phyloP scores from a whole-genome alignment of 306 rosid species.

The Lotus japonicus region DNA sequence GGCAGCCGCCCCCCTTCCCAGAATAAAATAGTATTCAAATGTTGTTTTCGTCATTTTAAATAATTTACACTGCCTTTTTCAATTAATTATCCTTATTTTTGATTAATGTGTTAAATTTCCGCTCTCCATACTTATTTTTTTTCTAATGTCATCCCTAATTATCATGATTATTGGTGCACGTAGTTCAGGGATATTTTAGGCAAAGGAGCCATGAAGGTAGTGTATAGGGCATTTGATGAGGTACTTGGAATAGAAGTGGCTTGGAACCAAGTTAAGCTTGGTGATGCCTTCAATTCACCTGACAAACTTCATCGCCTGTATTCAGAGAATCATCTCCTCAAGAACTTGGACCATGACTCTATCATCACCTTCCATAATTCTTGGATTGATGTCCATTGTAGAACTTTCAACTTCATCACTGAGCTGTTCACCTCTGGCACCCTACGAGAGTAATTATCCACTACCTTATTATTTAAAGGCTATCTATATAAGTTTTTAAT shows the following conservation, averaged over 20 bases:
- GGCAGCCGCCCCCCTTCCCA: too few relatives aligned
- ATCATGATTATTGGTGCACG: not conserved
- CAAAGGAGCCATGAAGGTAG: conserved; percentile 85
- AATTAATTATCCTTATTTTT: too few relatives aligned
- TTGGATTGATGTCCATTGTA: conserved; percentile 56
- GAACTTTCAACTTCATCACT: conserved; percentile 91
- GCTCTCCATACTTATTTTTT: too few relatives aligned
- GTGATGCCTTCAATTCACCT: conserved; percentile 62
- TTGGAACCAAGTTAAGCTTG: conserved; percentile 81
- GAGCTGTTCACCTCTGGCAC: conserved; percentile 94
- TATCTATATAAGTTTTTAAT: too few relatives aligned
- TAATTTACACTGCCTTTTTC: too few relatives aligned
- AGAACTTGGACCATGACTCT: conserved; percentile 64
- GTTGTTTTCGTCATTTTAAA: too few relatives aligned
- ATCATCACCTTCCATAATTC: conserved; percentile 56
- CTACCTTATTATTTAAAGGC: too few relatives aligned
- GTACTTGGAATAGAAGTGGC: conserved; percentile 81
- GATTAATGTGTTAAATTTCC: too few relatives aligned
- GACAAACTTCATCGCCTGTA: conserved; percentile 67
- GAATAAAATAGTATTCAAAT: too few relatives aligned
- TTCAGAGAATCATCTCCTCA: conserved; percentile 89
- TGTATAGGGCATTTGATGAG: conserved; percentile 79
- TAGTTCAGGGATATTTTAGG: conserved; percentile 81
- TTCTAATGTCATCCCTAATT: too few relatives aligned
- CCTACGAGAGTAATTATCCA: conserved; percentile 67